Evolutionary conservation across 805 yeast genomes (phyloP), one percentile per base, ranked within the genome.

Genomic region (Starmerella powellii): DNA sequence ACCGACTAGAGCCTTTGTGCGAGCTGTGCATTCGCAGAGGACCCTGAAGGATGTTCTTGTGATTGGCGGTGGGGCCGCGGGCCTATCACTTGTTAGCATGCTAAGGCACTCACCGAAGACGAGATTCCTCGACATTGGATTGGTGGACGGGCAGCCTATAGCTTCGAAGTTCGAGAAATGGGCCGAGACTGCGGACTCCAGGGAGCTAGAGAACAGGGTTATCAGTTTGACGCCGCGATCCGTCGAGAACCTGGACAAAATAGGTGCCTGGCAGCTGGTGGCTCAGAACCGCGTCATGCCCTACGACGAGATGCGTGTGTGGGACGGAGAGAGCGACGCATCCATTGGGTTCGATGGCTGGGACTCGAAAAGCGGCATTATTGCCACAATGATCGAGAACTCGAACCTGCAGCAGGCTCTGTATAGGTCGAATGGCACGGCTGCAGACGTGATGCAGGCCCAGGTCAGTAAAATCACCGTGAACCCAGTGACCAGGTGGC

Each of bases 1-100:
- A 17, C 36, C 8, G 8, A 6, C 20, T 30, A 16, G 13, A 18
- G 31, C 8, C 11, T 26, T 11, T 21, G 20, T 11, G 24, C 45
- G 45, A 5, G 38, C 13, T 13, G 44, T 26, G 4, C 47, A 44
- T 19, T 24, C 44, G 8, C 23, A 35, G 30, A 40, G 44, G 12
- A 23, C 4, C 4, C 23, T 42, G 5, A 44, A 51, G 23, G 96
- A 88, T 60, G 73, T 91, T 17, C 78, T 84, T 6, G 81, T 91
- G 41, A 81, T 91, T 29, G 98, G 98, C 29, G 97, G 94, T 6
- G 98, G 98, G 0, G 95, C 97, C 1, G 97, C 97, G 1, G 98
- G 98, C 0, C 64, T 91, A 43, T 79, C 95, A 1, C 64, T 91
- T 29, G 78, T 91, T 4, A 72, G 94, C 0, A 93, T 94, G 0